Base-by-base conservation (phyloP, 2,329 filamentous ascomycete genomes). In the Colletotrichum scovillei region DNA sequence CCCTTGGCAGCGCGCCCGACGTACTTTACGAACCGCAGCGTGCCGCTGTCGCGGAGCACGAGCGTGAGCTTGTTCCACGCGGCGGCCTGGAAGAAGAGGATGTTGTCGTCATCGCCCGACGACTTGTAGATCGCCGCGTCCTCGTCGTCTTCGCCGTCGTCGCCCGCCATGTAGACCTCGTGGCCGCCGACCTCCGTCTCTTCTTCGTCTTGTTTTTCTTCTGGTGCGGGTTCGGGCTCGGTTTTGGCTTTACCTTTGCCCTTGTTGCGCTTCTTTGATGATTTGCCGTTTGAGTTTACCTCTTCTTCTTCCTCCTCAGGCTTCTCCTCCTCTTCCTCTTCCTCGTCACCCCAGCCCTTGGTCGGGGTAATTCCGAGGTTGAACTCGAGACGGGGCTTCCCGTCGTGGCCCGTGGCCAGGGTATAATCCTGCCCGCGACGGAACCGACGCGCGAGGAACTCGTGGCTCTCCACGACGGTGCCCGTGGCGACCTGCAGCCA, bases 21-120 rank as follows among this genome's bases (percentile, higher is more conserved):
- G 82, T 98, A 99, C 86, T 98, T 99, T 79, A 98, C 95, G 81
- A 99, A 99, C 81, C 94, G 92, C 80, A 99, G 87, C 16, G 93
- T 93, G 16, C 94, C 95, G 76, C 90, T 91, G 81, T 99, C 97
- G 71, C 97, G 90, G 77, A 98, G 86, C 38, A 98, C 97, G 76
- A 99, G 91, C 76, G 93, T 95, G 86, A 99, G 88, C 76, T 93
- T 94, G 82, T 98, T 98, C 97, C 97, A 99, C 19, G 89, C 82
- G 1, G 89, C 87, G 9, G 87, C 86, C 81, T 91, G 89, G 85
- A 89, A 90, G 82, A 91, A 91, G 59, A 91, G 84, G 75, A 91
- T 90, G 81, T 91, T 91, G 83, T 91, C 89, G 60, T 98, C 95
- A 67, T 97, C 96, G 53, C 91, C 88, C 64, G 89, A 88, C 1